These are phyloP conservation scores for Colletotrichum spinosum DNA, from an alignment of 2,329 filamentous ascomycete genomes.

Conservation along the genomic window DNA sequence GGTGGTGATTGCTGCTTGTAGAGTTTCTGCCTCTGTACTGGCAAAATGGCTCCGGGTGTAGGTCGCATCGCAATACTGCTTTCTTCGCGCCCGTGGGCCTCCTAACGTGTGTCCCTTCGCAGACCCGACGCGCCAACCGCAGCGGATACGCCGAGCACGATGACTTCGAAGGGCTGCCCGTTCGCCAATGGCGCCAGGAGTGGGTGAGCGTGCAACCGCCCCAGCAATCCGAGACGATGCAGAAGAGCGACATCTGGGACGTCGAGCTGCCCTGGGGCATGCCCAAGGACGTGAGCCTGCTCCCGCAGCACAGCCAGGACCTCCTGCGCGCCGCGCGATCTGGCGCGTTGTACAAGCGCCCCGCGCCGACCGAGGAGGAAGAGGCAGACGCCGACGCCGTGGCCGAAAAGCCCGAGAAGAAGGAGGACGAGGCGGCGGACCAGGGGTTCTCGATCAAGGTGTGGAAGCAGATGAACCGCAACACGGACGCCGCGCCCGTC, in stretches of 20 bases:
- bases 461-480: slow-evolving; percentile 73
- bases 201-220: slow-evolving; percentile 76
- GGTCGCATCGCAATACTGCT: slow-evolving; percentile 11
- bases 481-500: slow-evolving; percentile 62
- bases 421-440: slow-evolving; percentile 69
- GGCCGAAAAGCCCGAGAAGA: slow-evolving; percentile 68
- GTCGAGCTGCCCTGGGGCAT: slow-evolving; percentile 80
- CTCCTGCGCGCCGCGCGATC: slow-evolving; percentile 85
- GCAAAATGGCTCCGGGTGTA: slow-evolving; percentile 55
- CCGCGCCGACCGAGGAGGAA: slow-evolving; percentile 70
- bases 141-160: slow-evolving; percentile 69
- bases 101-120: slow-evolving; percentile 31
- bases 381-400: slow-evolving; percentile 62
- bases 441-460: slow-evolving; percentile 67
- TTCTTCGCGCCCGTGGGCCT: slow-evolving; percentile 40
- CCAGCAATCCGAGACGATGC: slow-evolving; percentile 70
- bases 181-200: slow-evolving; percentile 89
- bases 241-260: slow-evolving; percentile 77
- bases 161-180: slow-evolving; percentile 79
- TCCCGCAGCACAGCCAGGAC: slow-evolving; percentile 84
- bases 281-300: slow-evolving; percentile 85
- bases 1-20: not conserved
- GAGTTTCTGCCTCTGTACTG: slow-evolving; percentile 2
- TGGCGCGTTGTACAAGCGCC: slow-evolving; percentile 80
- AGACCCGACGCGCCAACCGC: slow-evolving; percentile 69